A percentile compares a stretch with the other conserved stretches of the same genome.
These are phyloP conservation scores for Tephrocybe rancida DNA, from an alignment of 768 basidiomycete genomes.

Conservation along the genomic window DNA sequence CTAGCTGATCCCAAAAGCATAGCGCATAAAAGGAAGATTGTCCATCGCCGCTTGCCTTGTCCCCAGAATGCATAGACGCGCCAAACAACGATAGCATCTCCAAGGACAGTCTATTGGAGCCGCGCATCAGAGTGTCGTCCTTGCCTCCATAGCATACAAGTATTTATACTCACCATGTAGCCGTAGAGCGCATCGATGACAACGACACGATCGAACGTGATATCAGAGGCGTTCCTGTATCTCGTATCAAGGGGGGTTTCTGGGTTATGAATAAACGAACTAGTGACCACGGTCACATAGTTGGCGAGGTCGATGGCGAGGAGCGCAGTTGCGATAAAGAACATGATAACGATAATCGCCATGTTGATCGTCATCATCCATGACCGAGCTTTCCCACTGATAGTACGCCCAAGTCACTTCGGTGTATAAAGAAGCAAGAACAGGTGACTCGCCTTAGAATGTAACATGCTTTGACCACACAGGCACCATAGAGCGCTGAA, in stretches of 20 bases:
- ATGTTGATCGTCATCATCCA: slow-evolving; percentile 8
- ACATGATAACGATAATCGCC: slow-evolving; percentile 7
- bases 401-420: no score
- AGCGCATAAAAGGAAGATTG: neutral
- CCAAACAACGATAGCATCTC: slow-evolving; percentile 10
- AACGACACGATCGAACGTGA: slow-evolving; percentile 8
- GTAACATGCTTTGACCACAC: slow-evolving; percentile 8
- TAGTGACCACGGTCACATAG: slow-evolving; percentile 3
- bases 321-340: slow-evolving; percentile 6
- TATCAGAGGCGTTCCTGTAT: neutral
- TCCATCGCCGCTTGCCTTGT: slow-evolving; percentile 1
- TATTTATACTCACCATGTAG: slow-evolving; percentile 3
- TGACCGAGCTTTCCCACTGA: slow-evolving; percentile 2
- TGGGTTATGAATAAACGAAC: slow-evolving; percentile 6
- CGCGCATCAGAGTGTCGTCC: neutral
- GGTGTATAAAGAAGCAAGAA: no score
- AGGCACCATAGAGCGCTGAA: slow-evolving; percentile 10
- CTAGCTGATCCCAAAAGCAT: slow-evolving; percentile 10
- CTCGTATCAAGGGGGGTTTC: slow-evolving; percentile 2
- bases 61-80: slow-evolving; percentile 13
- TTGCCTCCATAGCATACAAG: neutral
- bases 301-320: slow-evolving; percentile 10
- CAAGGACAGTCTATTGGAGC: slow-evolving; percentile 6
- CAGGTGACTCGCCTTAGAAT: slow-evolving; percentile 8
- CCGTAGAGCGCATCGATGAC: slow-evolving; percentile 10